These are phyloP conservation scores for Pseudozyma flocculosa DNA, from an alignment of 1,284 basidiomycete genomes.

Conservation along the genomic window DNA sequence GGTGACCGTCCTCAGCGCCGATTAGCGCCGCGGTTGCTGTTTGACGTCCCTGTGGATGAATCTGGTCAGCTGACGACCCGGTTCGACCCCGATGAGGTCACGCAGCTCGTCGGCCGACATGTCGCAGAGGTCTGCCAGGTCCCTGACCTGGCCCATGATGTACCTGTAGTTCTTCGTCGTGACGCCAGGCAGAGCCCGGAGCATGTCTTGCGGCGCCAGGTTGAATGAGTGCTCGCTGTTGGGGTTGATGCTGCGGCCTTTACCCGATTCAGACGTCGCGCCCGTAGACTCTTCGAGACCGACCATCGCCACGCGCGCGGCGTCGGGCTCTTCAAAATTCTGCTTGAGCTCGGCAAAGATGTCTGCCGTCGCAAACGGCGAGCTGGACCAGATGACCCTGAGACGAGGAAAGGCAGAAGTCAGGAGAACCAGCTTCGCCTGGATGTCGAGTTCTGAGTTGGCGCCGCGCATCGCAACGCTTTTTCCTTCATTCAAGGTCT, in stretches of 20 bases:
- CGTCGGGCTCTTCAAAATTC: slow-evolving; percentile 81
- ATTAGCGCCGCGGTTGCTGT: too few species aligned
- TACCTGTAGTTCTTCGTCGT: slow-evolving; percentile 80
- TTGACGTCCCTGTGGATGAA: slow-evolving; percentile 10
- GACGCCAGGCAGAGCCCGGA: slow-evolving; percentile 66
- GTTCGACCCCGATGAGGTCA: slow-evolving; percentile 76
- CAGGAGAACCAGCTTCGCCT: slow-evolving; percentile 86
- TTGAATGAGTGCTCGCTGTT: slow-evolving; percentile 37
- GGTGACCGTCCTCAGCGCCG: too few species aligned
- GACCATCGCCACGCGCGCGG: slow-evolving; percentile 71
- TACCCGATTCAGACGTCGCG: slow-evolving; percentile 7
- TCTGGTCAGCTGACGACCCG: slow-evolving; percentile 68
- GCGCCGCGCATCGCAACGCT: slow-evolving; percentile 28
- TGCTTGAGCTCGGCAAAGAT: slow-evolving; percentile 90
- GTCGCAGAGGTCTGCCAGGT: slow-evolving; percentile 74
- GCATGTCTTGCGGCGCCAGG: slow-evolving; percentile 58
- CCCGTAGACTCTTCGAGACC: slow-evolving; percentile 30
- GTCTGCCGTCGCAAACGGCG: slow-evolving; percentile 85
- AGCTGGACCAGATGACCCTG: slow-evolving; percentile 94
- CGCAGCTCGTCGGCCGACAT: slow-evolving; percentile 69
- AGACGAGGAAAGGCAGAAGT: slow-evolving; percentile 85
- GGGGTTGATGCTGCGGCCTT: slow-evolving; percentile 7
- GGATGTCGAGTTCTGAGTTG: slow-evolving; percentile 63
- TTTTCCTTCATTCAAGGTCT: slow-evolving; percentile 4
- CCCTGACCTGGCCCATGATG: slow-evolving; percentile 77